These are phyloP conservation scores for Clarireedia sp. DNA, from an alignment of 2,329 filamentous ascomycete species.

Conservation along the genomic window DNA sequence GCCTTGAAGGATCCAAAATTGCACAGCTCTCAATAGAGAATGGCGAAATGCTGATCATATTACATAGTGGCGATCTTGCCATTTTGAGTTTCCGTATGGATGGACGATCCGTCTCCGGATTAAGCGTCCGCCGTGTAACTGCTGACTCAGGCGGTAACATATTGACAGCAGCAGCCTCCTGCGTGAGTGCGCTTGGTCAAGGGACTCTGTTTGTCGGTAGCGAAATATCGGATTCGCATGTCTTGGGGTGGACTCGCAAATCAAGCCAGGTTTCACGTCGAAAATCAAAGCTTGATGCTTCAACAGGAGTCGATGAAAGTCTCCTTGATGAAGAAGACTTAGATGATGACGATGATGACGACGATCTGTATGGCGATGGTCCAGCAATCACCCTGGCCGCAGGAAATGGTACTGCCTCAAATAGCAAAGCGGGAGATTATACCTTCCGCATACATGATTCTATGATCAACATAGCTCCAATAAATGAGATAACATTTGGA, in stretches of 20 bases:
- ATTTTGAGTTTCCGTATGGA: conserved; percentile 79
- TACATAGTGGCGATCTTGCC: conserved; percentile 66
- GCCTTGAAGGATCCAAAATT: conserved; percentile 72
- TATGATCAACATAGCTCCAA: conserved; percentile 70
- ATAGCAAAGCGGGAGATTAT: conserved; percentile 53
- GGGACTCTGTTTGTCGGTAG: conserved; percentile 77
- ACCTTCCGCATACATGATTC: conserved; percentile 70
- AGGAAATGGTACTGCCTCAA: conserved; percentile 30
- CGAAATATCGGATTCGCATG: conserved; percentile 70
- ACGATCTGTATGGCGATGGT: conserved; percentile 59
- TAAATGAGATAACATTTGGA: conserved; percentile 67
- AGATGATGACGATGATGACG: conserved; percentile 46
- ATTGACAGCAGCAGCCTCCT: conserved; percentile 57
- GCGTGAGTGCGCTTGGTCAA: conserved; percentile 59
- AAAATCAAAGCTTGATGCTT: conserved; percentile 48
- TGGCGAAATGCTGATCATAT: conserved; percentile 77
- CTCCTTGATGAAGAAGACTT: conserved; percentile 36
- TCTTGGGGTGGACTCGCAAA: conserved; percentile 72
- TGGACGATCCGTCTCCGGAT: conserved; percentile 81
- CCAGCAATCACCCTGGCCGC: conserved; percentile 31
- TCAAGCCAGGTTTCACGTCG: conserved; percentile 53
- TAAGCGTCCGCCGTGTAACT: conserved; percentile 62
- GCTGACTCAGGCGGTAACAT: conserved; percentile 54
- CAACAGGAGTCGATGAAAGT: conserved; percentile 50
- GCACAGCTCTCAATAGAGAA: conserved; percentile 68